Evolutionary conservation across 208 protist species (phyloP), one percentile per base, ranked within the genome.

Genomic region (Wallacemonas collosoma): DNA sequence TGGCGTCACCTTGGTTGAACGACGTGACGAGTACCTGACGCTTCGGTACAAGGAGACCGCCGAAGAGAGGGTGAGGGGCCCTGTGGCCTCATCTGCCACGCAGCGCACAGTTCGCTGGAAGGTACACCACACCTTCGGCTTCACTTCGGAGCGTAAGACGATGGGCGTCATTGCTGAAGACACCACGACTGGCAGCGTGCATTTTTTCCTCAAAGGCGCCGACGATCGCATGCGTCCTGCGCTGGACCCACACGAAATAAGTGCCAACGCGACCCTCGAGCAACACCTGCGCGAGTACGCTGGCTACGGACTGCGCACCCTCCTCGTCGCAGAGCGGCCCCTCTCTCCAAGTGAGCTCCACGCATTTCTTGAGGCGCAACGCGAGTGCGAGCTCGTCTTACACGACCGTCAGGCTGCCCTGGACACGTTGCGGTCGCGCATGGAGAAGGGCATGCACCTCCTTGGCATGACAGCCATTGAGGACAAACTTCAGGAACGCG

Each of bases 401-500:
- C 66, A 87, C 12, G 61, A 73, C 12, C 75, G 91, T 2, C 75
- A 88, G 68, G 79, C 81, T 17, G 9, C 68, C n/a, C 15, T 96
- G n/a, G 66, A 87, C 17, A 56, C 72, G 26, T 41, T 95, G 64
- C 89, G 87, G 2, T 39, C 43, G 41, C 15, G 73, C 35, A 95
- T 99, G 74, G 95, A 99, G 77, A 75, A 44, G 1, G 74, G 88
- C 43, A 68, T 99, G 8, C 39, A 70, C 2, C 79, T 99, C 14
- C 36, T 98, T 9, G 98, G 98, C 63, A 91, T 95, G 45, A 98
- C 97, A 1, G 98, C 95, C 1, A 99, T 99, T 36, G 98, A 99
- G 73, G 98, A 99, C 80, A 97, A 97, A 76, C 80, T 99, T 41
- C 99, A 99, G 85, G 89, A 97, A 3, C 82, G 82, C 54, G 98